Evolutionary conservation across 1,139 yeast genomes (phyloP).

Genomic region (Geotrichum australiense): DNA sequence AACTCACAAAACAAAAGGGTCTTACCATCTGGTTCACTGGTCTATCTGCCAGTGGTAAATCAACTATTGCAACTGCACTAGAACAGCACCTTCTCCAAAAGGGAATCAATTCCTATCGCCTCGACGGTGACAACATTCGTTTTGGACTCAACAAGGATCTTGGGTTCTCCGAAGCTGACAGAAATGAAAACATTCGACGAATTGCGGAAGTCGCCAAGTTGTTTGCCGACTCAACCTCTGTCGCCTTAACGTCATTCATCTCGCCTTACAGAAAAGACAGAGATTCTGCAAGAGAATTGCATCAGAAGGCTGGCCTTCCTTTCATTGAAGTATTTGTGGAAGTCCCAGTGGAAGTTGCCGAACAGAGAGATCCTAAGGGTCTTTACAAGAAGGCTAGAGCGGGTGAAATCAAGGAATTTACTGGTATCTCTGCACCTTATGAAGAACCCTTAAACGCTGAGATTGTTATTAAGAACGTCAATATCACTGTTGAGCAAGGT

Average conservation of each 20-base stretch:
- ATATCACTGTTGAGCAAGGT: slow-evolving; percentile 68
- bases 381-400: slow-evolving; percentile 93
- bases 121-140: slow-evolving; percentile 92
- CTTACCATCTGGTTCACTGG: slow-evolving; percentile 95
- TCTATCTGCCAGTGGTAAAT: slow-evolving; percentile 85
- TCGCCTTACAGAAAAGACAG: slow-evolving; percentile 86
- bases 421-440: slow-evolving; percentile 93
- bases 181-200: slow-evolving; percentile 91
- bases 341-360: slow-evolving; percentile 90
- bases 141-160: slow-evolving; percentile 92
- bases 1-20: slow-evolving; percentile 72
- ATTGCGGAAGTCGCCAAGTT: slow-evolving; percentile 89
- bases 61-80: slow-evolving; percentile 86
- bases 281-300: slow-evolving; percentile 76
- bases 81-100: slow-evolving; percentile 71
- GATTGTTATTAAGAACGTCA: slow-evolving; percentile 69
- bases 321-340: slow-evolving; percentile 88
- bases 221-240: slow-evolving; percentile 81
- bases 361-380: slow-evolving; percentile 95
- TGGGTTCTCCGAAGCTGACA: slow-evolving; percentile 84
- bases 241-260: slow-evolving; percentile 84
- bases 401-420: slow-evolving; percentile 88
- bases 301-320: slow-evolving; percentile 65
- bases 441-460: slow-evolving; percentile 87
- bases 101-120: slow-evolving; percentile 68